Base-by-base conservation (phyloP, 1,139 yeast genomes). In the Zygoascus hellenicus region DNA sequence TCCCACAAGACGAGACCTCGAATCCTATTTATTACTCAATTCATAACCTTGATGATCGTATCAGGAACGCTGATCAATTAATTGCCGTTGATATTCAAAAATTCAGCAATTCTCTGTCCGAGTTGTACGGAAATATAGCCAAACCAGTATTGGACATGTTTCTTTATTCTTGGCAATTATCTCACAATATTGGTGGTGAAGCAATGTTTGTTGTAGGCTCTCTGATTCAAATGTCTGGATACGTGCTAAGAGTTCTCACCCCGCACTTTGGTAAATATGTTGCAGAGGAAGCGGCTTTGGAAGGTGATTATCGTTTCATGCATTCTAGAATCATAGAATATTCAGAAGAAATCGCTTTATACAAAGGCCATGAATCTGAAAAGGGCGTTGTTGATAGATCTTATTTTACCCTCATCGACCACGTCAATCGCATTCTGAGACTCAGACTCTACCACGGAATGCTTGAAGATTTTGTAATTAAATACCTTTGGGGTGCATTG, bases 401-500 rank as follows among this genome's bases (percentile, higher is more conserved):
- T 32, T 90, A 87, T 65, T 89, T 88, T 64, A 83, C 85, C 51
- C 71, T 89, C 55, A 95, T 86, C 55, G 73, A 83, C 53, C 92
- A 89, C 66, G 76, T 83, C 54, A 81, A 85, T 59, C 76, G 82
- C 67, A 94, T 87, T 58, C 77, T 86, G 53, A 79, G 89, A 69
- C 81, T 86, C 78, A 67, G 95, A 77, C 68, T 81, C 76, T 63
- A 89, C 84, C 38, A 90, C 83, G 63, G 86, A 78, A 48, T 67
- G 43, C 51, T 65, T 52, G 73, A 69, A 51, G 72, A 68, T 49
- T 90, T 89, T 60, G 81, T 88, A 53, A 92, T 90, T 51, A 90
- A 90, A 64, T 90, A 90, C 65, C 79, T 89, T 48, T 85, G 97
- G 94, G 97, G 97, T 51, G 97, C 96, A 2, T 87, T 94, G 40